Conservation (phyloP, 164 flowering plant species). For the Vitis cinerea region DNA sequence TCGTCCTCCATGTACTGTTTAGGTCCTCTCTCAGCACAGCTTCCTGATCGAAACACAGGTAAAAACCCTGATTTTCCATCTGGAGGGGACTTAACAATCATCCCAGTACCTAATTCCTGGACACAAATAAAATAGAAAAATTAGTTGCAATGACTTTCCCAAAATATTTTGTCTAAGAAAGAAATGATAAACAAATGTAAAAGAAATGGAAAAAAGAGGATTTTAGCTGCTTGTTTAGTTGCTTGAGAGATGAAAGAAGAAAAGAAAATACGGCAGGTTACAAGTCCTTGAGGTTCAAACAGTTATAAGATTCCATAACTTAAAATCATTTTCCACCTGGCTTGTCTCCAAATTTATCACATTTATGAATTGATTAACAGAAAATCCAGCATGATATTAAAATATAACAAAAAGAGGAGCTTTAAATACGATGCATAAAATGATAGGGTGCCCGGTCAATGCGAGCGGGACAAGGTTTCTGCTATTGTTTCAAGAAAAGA, state of each 20-base stretch:
- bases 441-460: too few relatives aligned
- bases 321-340: background rate
- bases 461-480: too few relatives aligned
- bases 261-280: too few relatives aligned
- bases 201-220: background rate
- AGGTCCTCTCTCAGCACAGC: constrained; percentile 88
- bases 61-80: constrained; percentile 47
- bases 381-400: too few relatives aligned
- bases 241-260: background rate
- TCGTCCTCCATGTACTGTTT: constrained; percentile 91
- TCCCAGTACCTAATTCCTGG: constrained; percentile 51
- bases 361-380: too few relatives aligned
- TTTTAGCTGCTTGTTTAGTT: background rate
- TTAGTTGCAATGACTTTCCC: constrained; percentile 2
- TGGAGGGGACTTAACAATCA: constrained; percentile 34
- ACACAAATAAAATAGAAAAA: constrained; percentile 8
- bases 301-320: background rate
- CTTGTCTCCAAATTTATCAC: too few relatives aligned
- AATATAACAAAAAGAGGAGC: too few relatives aligned
- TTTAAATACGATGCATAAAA: too few relatives aligned
- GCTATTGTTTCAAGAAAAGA: too few relatives aligned
- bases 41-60: constrained; percentile 82
- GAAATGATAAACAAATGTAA: background rate
- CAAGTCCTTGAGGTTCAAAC: background rate
- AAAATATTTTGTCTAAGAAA: background rate